Base-by-base conservation (phyloP, 352 stramenopile species). In the Phytophthora nicotianae region DNA sequence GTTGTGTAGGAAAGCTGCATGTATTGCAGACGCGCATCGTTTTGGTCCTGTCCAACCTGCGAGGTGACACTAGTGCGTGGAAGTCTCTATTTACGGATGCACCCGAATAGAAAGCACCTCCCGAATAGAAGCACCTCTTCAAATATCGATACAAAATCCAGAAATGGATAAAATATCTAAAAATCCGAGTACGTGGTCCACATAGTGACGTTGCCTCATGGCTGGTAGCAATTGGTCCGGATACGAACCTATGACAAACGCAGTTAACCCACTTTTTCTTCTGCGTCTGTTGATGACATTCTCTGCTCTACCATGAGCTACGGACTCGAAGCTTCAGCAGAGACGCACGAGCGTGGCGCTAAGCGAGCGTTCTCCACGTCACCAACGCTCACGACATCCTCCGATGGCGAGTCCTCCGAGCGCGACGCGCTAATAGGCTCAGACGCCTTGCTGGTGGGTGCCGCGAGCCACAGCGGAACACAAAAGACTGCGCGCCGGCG, bases 291-390 rank as follows among this genome's bases (percentile, higher is more conserved):
- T n/a, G 6, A 59, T 37, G 40, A 4, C 53, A 70, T 66, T 50
- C 29, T 45, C 40, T 19, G 40, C 45, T 56, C 50, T 19, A 19
- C 35, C 47, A 68, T 74, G 66, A 62, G 29, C 60, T 57, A 50
- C 65, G 33, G 29, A 51, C 40, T 52, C 17, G 57, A 60, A 37
- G 32, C 32, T 8, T 40, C n/a, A 0, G 37, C 60, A 10, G n/a
- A 61, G 33, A 17, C 32, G 32, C 10, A 38, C n/a, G 32, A 38
- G 32, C 32, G 5, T 10, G 23, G 33, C 26, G 53, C 52, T 38
- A 68, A 61, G 55, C 61, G 55, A 23, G 17, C 56, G 46, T 38
- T 65, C 35, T 68, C 61, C 27, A 58, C 55, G 33, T 74, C 66
- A 11, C 55, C 52, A 9, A 68, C 67, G 10, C 17, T 20, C 16